These are phyloP conservation scores for Zygnema cylindricum DNA, from an alignment of 139 green algal species.

Conservation along the genomic window DNA sequence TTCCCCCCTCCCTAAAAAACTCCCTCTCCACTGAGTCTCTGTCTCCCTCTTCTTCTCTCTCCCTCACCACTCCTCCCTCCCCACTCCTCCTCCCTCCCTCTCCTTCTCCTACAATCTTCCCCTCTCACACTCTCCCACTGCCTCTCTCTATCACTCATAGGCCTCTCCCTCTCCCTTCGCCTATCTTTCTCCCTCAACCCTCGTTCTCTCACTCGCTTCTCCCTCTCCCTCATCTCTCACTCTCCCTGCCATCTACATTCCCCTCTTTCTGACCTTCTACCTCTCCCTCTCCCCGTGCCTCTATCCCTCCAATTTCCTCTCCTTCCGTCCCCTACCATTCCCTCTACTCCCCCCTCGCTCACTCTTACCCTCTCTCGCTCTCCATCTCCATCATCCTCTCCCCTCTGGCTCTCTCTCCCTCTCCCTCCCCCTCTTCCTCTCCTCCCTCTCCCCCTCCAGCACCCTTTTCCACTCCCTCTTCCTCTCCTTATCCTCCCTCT, in stretches of 20 bases:
- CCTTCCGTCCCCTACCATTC: not conserved
- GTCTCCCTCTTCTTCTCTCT: too few species aligned
- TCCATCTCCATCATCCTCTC: not conserved
- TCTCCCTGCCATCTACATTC: not conserved
- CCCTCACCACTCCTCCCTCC: too few species aligned
- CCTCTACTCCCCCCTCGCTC: not conserved
- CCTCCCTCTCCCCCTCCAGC: too few species aligned
- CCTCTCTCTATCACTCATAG: not conserved
- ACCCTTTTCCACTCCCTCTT: not conserved
- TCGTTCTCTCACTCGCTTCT: not conserved
- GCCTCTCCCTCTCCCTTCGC: not conserved
- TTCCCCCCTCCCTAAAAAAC: too few species aligned
- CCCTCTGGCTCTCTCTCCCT: not conserved
- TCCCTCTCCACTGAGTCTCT: too few species aligned
- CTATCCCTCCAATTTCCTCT: not conserved
- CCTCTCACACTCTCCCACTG: too few species aligned
- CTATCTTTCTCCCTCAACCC: constrained; percentile 35
- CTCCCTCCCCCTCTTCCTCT: too few species aligned
- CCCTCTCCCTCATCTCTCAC: not conserved
- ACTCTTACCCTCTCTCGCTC: not conserved
- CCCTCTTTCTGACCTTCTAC: not conserved
- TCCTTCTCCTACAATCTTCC: too few species aligned
- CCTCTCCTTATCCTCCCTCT: not conserved
- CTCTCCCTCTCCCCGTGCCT: not conserved
- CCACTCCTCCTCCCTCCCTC: too few species aligned